phyloP scores from a whole-genome alignment of 495 filamentous ascomycete genomes.

The Filosporella fistucella region DNA sequence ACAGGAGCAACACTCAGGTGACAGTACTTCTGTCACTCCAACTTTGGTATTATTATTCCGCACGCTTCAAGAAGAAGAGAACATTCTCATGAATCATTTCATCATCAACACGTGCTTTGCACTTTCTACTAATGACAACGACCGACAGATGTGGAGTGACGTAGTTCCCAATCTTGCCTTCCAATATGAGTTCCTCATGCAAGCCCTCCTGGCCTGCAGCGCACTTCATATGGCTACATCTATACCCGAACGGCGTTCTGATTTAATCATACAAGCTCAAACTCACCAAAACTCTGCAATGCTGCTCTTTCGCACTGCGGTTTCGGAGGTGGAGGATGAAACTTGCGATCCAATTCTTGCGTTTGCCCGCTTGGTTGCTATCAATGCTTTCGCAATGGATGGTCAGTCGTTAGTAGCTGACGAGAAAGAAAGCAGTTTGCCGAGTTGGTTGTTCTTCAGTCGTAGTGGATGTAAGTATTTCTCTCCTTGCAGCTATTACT shows the following conservation, averaged over 20 bases:
- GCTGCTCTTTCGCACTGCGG: conserved; percentile 29
- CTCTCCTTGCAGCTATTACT: too few species aligned
- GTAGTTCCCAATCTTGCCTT: conserved; percentile 24
- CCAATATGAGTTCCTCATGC: conserved; percentile 26
- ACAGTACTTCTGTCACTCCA: background rate
- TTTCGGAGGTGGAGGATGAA: conserved; percentile 15
- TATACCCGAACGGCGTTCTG: conserved; percentile 4
- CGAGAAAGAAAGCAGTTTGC: background rate
- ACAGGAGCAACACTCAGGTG: background rate
- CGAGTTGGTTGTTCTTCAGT: conserved; percentile 14
- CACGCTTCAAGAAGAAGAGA: background rate
- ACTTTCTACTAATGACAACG: background rate
- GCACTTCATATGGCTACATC: conserved; percentile 28
- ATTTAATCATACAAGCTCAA: conserved; percentile 20
- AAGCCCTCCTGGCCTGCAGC: conserved; percentile 34
- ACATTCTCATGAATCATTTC: conserved; percentile 17
- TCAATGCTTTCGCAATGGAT: conserved; percentile 14
- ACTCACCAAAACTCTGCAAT: conserved; percentile 29
- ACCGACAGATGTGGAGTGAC: conserved; percentile 14
- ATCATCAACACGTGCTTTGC: conserved; percentile 10
- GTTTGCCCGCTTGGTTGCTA: conserved; percentile 25
- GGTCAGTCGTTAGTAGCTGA: conserved; percentile 5
- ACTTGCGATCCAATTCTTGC: conserved; percentile 33
- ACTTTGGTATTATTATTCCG: background rate
- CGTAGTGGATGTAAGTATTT: conserved; percentile 11